Base-by-base conservation (phyloP, 371 early-diverging fungal species). In the Mortierella polycephala region DNA sequence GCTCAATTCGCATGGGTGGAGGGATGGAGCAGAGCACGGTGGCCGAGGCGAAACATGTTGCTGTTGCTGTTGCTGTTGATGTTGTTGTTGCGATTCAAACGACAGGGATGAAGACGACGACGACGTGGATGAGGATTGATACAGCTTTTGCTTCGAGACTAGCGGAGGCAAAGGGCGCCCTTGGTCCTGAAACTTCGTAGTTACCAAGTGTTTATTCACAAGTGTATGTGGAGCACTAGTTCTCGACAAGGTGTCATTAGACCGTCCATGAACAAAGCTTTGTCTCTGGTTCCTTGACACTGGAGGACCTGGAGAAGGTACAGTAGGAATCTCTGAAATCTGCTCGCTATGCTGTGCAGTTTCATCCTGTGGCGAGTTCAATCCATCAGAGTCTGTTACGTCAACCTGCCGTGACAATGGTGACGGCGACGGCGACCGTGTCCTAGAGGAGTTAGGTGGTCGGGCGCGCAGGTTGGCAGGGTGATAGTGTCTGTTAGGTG, bases 361-460 rank as follows among this genome's bases (percentile, higher is more conserved):
- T 12, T 59, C 67, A 14, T 59, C 53, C 12, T 20, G 63, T 14
- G 63, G 63, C 8, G 63, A 63, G 23, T 63, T 54, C 46, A 67
- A 0, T n/a, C 54, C 51, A 0, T 52, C 40, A 0, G 57, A 37
- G 56, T 56, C 64, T 10, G 51, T 7, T 18, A 51, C 20, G 7
- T 51, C 51, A n/a, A 47, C 21, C 49, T 59, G 60, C 12, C 14
- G 42, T 23, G 60, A 59, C 30, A 59, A 21, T 51, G 39, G 39
- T 7, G 52, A 60, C 12, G 50, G 58, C 18, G 60, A 60, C 7
- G 47, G 60, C 18, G 56, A 41, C 1, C 77, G 71, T 13, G 71
- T 62, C 54, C 71, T 64, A 7, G 44, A 54, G 21, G 49, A 39
- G 14, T 50, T 52, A 5, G 23, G 1, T 0, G 63, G 46, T 12